These are phyloP conservation scores for Starmerella lactis-condensi DNA, from an alignment of 805 yeast genomes.

Conservation along the genomic window DNA sequence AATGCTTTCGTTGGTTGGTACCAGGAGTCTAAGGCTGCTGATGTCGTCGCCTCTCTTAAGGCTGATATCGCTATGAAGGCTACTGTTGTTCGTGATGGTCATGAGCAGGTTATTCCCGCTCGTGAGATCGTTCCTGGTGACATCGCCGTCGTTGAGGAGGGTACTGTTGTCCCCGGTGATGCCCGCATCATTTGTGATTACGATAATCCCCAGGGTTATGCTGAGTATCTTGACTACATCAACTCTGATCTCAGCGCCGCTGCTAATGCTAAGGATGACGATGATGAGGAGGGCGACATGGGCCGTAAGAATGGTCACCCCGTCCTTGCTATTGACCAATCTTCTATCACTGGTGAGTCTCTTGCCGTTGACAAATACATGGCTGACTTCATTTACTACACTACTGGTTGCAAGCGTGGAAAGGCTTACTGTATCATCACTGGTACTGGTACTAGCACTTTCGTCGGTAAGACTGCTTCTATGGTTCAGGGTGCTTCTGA, in stretches of 20 bases:
- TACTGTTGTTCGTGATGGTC: conserved; percentile 68
- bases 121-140: conserved; percentile 91
- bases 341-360: conserved; percentile 95
- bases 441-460: conserved; percentile 85
- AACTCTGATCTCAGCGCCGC: conserved; percentile 22
- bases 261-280: conserved; percentile 17
- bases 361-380: conserved; percentile 83
- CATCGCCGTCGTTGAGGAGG: conserved; percentile 78
- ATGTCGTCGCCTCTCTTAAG: conserved; percentile 88
- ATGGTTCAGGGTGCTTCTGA: conserved; percentile 88
- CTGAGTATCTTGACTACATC: conserved; percentile 25
- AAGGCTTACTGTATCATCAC: conserved; percentile 86
- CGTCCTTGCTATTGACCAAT: conserved; percentile 67
- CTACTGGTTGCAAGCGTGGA: conserved; percentile 92
- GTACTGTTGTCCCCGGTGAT: conserved; percentile 84
- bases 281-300: conserved; percentile 21
- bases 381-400: conserved; percentile 82
- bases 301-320: conserved; percentile 74
- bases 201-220: conserved; percentile 24
- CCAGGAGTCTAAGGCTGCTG: conserved; percentile 96
- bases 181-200: conserved; percentile 43
- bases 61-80: conserved; percentile 88
- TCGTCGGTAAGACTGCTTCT: conserved; percentile 95
- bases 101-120: conserved; percentile 55
- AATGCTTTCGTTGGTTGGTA: conserved; percentile 91